A percentile compares a stretch with the other conserved stretches of the same genome.
Evolutionary conservation across 2,329 filamentous ascomycete genomes (phyloP).

Genomic region (Aspergillus pseudoterreus): DNA sequence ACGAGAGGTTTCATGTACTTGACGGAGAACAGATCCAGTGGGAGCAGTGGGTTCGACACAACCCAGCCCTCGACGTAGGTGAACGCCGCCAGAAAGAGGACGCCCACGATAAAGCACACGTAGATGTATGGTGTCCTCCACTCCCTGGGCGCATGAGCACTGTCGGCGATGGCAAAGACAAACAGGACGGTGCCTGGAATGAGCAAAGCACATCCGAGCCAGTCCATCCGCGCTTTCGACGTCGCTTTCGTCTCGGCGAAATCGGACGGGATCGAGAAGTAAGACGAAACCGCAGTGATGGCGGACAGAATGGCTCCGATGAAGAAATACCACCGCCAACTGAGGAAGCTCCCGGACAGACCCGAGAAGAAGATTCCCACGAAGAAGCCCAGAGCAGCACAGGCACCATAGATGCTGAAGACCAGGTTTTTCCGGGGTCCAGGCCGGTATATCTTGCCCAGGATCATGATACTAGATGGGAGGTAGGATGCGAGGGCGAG

Average conservation of each 20-base stretch:
- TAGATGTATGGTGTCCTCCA: slow-evolving; percentile 74
- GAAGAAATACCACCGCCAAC: slow-evolving; percentile 68
- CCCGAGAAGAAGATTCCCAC: slow-evolving; percentile 64
- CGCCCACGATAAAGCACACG: slow-evolving; percentile 60
- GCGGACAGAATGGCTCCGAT: slow-evolving; percentile 55
- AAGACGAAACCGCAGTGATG: slow-evolving; percentile 45
- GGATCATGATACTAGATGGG: slow-evolving; percentile 63
- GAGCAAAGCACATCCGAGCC: slow-evolving; percentile 59
- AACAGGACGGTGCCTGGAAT: slow-evolving; percentile 65
- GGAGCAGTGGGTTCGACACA: slow-evolving; percentile 64
- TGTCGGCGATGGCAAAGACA: slow-evolving; percentile 72
- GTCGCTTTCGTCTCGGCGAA: slow-evolving; percentile 33
- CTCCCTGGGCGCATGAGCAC: slow-evolving; percentile 62
- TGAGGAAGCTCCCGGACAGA: slow-evolving; percentile 51
- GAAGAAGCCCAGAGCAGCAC: slow-evolving; percentile 48
- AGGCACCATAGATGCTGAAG: slow-evolving; percentile 57
- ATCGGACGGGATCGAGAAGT: slow-evolving; percentile 45
- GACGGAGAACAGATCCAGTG: slow-evolving; percentile 64
- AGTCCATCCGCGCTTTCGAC: slow-evolving; percentile 61
- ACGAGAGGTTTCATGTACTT: slow-evolving; percentile 65
- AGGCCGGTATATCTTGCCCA: slow-evolving; percentile 63
- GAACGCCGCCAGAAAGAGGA: slow-evolving; percentile 56
- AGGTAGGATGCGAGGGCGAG: slow-evolving; percentile 70
- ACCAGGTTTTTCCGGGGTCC: slow-evolving; percentile 67
- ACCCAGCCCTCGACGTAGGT: slow-evolving; percentile 72